Evolutionary conservation across 2,329 filamentous ascomycete species (phyloP), one percentile per base, ranked within the genome.

Genomic region (Chrysoporthe cubensis): DNA sequence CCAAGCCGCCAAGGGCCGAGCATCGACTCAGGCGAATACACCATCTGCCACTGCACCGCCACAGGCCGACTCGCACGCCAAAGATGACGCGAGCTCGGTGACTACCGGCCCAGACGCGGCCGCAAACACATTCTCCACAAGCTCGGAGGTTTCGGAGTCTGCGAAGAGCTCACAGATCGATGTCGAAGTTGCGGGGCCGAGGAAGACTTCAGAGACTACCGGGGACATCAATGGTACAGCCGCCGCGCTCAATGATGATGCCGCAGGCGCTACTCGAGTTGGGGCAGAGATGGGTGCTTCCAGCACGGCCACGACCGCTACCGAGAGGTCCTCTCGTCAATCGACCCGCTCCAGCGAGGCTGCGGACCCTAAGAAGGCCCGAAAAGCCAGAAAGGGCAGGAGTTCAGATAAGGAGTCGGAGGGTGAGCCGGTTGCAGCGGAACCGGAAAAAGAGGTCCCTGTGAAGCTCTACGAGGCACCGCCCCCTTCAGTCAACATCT

Each of bases 1-100:
- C 75, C 94, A 97, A 85, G 95, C 95, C 76, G 95, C 95, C 69
- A 96, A 96, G 80, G 93, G 94, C 76, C 87, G 91, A 74, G 76
- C 84, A 64, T 76, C 82, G 66, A 75, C 80, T 66, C 75, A 82
- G 63, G 78, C 82, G 62, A 79, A 82, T 72, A 70, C 68, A 68
- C 74, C 71, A 69, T 71, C 70, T 56, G 75, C 70, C 71, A 70
- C 77, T 66, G 74, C 74, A 71, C 77, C 75, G 40, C 76, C 76
- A 67, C 75, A 75, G 21, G 73, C 73, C 42, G 77, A 75, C 66
- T 75, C 73, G 32, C 75, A 77, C 40, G 75, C 71, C 62, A 78
- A 78, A 59, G 79, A 80, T 68, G 74, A 76, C 68, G 75, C 73
- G 13, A 73, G 72, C 40, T 77, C 77, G 18, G 74, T 75, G 60